These are phyloP conservation scores for Rhizoclosmatium globosum DNA, from an alignment of 192 early-diverging fungal species.

Conservation along the genomic window DNA sequence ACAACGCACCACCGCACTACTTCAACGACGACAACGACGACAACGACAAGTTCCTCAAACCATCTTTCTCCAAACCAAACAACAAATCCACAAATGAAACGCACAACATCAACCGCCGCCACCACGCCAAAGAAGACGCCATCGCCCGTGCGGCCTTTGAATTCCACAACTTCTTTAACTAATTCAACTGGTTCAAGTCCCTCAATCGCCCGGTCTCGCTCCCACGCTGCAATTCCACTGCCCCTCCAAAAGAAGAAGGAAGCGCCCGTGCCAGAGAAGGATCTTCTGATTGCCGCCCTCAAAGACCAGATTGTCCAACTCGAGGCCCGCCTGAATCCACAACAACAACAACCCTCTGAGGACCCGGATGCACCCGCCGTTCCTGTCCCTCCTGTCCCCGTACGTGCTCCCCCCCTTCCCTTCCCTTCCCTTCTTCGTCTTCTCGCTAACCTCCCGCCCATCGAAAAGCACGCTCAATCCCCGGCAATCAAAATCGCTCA, in stretches of 20 bases:
- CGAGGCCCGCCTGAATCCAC: neutral
- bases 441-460: neutral
- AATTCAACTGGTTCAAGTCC: neutral
- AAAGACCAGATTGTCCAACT: slow-evolving; percentile 26
- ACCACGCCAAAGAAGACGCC: neutral
- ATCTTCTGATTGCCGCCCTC: slow-evolving; percentile 24
- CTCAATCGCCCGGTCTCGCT: neutral
- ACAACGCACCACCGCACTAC: too few relatives aligned
- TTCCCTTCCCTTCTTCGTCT: neutral
- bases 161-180: neutral
- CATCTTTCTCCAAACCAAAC: neutral
- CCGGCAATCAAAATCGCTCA: slow-evolving; percentile 13
- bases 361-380: neutral
- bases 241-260: neutral
- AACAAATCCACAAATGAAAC: neutral
- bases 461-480: neutral
- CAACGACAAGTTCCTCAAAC: neutral
- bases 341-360: neutral
- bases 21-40: neutral
- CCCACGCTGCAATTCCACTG: neutral
- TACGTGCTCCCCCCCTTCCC: neutral
- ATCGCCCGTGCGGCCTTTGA: neutral
- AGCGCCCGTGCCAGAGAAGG: slow-evolving; percentile 14
- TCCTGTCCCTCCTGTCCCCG: neutral
- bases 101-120: neutral